Evolutionary conservation across 2,329 filamentous ascomycete genomes (phyloP).

Genomic region (Fusarium citri): DNA sequence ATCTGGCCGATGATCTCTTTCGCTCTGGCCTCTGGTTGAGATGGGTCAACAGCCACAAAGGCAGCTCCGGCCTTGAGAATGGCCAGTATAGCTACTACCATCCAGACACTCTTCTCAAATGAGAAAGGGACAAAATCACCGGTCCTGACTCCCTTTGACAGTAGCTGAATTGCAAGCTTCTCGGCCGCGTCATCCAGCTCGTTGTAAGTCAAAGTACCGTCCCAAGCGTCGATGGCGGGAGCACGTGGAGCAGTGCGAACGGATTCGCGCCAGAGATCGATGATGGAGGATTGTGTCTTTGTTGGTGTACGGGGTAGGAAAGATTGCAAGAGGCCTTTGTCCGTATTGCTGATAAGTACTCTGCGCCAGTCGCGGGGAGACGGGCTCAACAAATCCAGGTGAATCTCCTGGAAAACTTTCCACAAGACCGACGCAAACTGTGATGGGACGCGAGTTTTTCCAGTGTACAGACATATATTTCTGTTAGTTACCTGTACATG

Average conservation of each 20-base stretch:
- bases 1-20: background rate
- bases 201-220: background rate
- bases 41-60: background rate
- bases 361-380: slow-evolving; percentile 1
- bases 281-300: background rate
- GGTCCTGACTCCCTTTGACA: background rate
- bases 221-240: background rate
- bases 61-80: slow-evolving; percentile 1
- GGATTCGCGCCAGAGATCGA: background rate
- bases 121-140: background rate
- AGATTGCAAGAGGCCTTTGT: background rate
- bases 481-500: background rate
- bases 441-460: background rate
- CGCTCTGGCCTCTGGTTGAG: background rate
- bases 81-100: background rate
- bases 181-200: background rate
- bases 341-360: background rate
- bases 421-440: background rate
- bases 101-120: slow-evolving; percentile 3
- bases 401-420: background rate
- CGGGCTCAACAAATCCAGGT: background rate
- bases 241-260: background rate
- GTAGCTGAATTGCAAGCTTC: background rate
- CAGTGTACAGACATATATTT: background rate
- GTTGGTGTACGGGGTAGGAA: background rate